Evolutionary conservation across 805 yeast genomes (phyloP), one percentile per base, ranked within the genome.

Genomic region (Brettanomyces bruxellensis): DNA sequence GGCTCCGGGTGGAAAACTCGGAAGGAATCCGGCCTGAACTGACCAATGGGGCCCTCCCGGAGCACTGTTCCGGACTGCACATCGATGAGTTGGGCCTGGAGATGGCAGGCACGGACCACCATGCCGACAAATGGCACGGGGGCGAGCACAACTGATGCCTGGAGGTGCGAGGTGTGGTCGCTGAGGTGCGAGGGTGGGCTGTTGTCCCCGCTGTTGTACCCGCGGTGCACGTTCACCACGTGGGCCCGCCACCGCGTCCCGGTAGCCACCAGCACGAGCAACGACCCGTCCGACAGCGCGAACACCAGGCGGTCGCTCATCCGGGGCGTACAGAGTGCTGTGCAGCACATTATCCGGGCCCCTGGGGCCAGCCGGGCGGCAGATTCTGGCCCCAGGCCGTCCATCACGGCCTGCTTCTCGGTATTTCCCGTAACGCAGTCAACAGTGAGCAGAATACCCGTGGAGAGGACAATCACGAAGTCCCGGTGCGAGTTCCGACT

Each of bases 1-100:
- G 95, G 95, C 53, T 83, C 88, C 39, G 85, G 82, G 59, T 88
- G 95, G 51, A 86, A 78, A 1, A 85, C 93, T 47, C 72, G 68
- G 50, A 88, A 73, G 0, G 83, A 59, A 2, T 75, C 75, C 2
- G 76, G 75, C 52, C 78, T 78, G 66, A 79, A 81, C 35, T 74
- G 74, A 0, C 83, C 86, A 41, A 88, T 76, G 28, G 70, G 64
- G 54, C 86, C 75, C 38, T 70, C 73, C 51, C 78, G 78, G 45
- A 88, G 67, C 36, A 85, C 64, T 0, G 81, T 78, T 5, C 95
- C 95, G 0, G 90, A 79, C 58, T 82, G 89, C 35, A 83, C 79
- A 66, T 88, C 95, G 46, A 85, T 73, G 51, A 84, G 62, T 52
- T 85, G 87, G 1, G 88, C 86, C 34, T 60, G 64, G 12, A 68